Percentiles rank a stretch among this genome's conserved stretches.
phyloP scores from a whole-genome alignment of 2,329 filamentous ascomycete species.

The Colletotrichum brevisporum region DNA sequence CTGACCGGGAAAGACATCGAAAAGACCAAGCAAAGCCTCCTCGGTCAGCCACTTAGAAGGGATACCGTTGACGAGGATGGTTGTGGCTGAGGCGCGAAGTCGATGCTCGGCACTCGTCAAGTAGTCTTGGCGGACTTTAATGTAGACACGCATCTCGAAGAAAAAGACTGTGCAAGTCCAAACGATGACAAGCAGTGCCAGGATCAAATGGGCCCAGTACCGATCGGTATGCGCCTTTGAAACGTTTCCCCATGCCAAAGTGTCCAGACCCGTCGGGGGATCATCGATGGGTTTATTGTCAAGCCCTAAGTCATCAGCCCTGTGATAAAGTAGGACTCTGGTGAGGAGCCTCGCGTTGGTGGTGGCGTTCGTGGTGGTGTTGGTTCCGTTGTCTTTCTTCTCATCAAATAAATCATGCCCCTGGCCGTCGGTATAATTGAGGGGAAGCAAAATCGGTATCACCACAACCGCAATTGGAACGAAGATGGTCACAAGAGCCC shows the following conservation, averaged over 20 bases:
- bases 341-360: conserved; percentile 28
- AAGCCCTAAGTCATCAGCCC: conserved; percentile 47
- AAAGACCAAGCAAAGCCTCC: conserved; percentile 85
- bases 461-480: conserved; percentile 84
- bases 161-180: conserved; percentile 94
- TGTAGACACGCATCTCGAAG: conserved; percentile 86
- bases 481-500: conserved; percentile 88
- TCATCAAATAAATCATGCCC: conserved; percentile 66
- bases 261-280: conserved; percentile 76
- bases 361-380: conserved; percentile 2
- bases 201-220: conserved; percentile 87
- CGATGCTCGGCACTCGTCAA: conserved; percentile 96
- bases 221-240: conserved; percentile 73
- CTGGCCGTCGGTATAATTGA: conserved; percentile 83
- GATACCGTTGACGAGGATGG: conserved; percentile 92
- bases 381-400: not conserved
- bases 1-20: conserved; percentile 96
- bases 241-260: conserved; percentile 91
- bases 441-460: conserved; percentile 85
- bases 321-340: conserved; percentile 44
- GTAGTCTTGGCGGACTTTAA: conserved; percentile 94
- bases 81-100: conserved; percentile 92
- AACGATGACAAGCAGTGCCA: conserved; percentile 82
- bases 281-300: conserved; percentile 43
- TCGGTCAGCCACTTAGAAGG: conserved; percentile 91